Conservation (phyloP, 805 yeast species). For the Spathaspora sp. region DNA sequence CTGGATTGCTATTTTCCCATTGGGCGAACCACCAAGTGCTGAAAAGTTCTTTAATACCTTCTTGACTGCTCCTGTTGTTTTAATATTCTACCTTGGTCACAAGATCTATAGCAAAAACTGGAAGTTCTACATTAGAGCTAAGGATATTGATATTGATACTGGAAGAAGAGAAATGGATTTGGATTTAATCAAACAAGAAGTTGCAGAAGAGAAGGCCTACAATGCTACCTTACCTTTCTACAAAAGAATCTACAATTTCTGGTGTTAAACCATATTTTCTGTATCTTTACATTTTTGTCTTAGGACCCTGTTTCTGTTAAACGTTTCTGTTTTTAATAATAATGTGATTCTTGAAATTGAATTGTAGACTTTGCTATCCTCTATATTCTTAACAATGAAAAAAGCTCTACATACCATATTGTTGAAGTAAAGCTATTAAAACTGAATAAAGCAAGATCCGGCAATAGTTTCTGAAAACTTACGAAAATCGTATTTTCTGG, state of each 20-base stretch:
- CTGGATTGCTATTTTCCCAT: conserved; percentile 62
- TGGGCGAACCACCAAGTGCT: conserved; percentile 38
- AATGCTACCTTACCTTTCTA: conserved; percentile 20
- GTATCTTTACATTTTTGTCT: background rate
- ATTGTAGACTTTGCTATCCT: too few species aligned
- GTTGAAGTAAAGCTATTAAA: too few species aligned
- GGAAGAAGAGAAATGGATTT: conserved; percentile 29
- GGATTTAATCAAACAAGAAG: conserved; percentile 29
- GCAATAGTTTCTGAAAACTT: too few species aligned
- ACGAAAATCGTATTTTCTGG: too few species aligned
- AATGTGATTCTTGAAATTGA: background rate
- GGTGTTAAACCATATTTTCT: conserved; percentile 16
- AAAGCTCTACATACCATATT: too few species aligned
- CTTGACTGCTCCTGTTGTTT: conserved; percentile 27
- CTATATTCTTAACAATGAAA: too few species aligned
- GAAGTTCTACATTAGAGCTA: conserved; percentile 21
- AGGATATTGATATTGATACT: conserved; percentile 29
- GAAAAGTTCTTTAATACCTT: conserved; percentile 25
- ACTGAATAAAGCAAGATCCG: too few species aligned
- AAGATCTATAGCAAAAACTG: conserved; percentile 24
- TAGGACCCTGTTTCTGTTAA: background rate
- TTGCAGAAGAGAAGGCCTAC: conserved; percentile 28
- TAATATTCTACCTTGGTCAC: conserved; percentile 24
- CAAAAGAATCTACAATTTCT: conserved; percentile 21
- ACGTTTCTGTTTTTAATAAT: background rate